Evolutionary conservation across 179 eudicot genomes (phyloP).

Genomic region (Drosera spatulata): DNA sequence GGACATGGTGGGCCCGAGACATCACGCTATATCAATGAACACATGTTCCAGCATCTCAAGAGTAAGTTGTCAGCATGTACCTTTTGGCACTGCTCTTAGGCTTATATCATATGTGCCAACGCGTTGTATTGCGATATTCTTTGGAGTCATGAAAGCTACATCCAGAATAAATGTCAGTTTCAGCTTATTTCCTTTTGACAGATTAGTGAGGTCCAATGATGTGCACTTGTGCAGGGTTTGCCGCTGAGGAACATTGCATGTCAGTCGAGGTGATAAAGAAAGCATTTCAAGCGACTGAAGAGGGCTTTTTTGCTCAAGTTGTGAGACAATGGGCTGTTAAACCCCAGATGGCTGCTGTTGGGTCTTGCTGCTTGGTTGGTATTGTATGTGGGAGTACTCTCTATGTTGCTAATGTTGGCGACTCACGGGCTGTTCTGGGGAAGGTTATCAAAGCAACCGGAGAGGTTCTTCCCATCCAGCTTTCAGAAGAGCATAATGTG

Average conservation of each 20-base stretch:
- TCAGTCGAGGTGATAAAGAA: slow-evolving; percentile 10
- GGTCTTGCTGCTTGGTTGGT: slow-evolving; percentile 12
- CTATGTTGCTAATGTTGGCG: slow-evolving; percentile 9
- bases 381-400: slow-evolving; percentile 10
- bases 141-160: too few relatives aligned
- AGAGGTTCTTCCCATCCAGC: slow-evolving; percentile 9
- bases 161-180: not conserved
- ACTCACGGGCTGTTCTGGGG: slow-evolving; percentile 13
- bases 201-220: not conserved
- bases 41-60: slow-evolving; percentile 12
- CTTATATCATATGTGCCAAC: too few relatives aligned
- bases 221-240: slow-evolving; percentile 4
- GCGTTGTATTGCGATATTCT: too few relatives aligned
- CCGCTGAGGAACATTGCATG: slow-evolving; percentile 10
- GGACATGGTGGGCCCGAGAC: slow-evolving; percentile 15
- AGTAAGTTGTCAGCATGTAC: slow-evolving; percentile 3
- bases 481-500: slow-evolving; percentile 10
- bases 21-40: slow-evolving; percentile 8
- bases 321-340: slow-evolving; percentile 10
- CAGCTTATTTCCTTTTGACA: not conserved
- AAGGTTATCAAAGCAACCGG: slow-evolving; percentile 10
- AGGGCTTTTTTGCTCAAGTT: slow-evolving; percentile 8
- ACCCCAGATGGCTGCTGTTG: slow-evolving; percentile 15
- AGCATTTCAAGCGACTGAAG: slow-evolving; percentile 14
- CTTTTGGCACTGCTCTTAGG: too few relatives aligned